phyloP scores from a whole-genome alignment of 441 rosid species.

The Arabidopsis lyrata region DNA sequence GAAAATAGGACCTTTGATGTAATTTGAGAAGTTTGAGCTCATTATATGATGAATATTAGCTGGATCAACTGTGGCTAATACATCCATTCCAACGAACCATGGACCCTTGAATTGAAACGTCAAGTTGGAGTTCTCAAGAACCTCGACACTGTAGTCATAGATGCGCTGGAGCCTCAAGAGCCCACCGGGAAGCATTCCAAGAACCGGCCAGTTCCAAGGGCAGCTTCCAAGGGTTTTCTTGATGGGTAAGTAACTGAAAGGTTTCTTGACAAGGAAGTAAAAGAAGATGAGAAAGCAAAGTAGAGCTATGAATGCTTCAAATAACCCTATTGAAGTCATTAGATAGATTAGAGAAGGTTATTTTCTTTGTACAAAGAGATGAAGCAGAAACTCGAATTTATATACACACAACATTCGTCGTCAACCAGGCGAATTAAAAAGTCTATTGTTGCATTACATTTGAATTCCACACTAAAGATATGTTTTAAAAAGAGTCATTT shows the following conservation, averaged over 20 bases:
- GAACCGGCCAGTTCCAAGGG: not conserved
- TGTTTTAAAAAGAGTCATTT: not conserved
- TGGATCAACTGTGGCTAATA: conserved; percentile 46
- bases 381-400: no score
- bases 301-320: not conserved
- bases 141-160: not conserved
- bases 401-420: not conserved
- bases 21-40: conserved; percentile 48
- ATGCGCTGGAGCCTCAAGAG: not conserved
- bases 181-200: not conserved
- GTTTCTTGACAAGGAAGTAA: not conserved
- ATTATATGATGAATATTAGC: conserved; percentile 48
- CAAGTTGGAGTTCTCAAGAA: not conserved
- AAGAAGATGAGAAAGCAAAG: not conserved
- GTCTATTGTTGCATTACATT: not conserved
- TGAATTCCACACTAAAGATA: not conserved
- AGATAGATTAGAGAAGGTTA: not conserved
- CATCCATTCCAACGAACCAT: conserved; percentile 41
- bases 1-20: conserved; percentile 53
- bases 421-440: not conserved
- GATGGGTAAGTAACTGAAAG: not conserved
- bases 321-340: not conserved
- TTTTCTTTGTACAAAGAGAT: not conserved
- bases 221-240: not conserved
- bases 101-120: conserved; percentile 1